A percentile compares a stretch with the other conserved stretches of the same genome.
These are phyloP conservation scores for Hypoxylon cercidicola DNA, from an alignment of 495 filamentous ascomycete species.

Conservation along the genomic window DNA sequence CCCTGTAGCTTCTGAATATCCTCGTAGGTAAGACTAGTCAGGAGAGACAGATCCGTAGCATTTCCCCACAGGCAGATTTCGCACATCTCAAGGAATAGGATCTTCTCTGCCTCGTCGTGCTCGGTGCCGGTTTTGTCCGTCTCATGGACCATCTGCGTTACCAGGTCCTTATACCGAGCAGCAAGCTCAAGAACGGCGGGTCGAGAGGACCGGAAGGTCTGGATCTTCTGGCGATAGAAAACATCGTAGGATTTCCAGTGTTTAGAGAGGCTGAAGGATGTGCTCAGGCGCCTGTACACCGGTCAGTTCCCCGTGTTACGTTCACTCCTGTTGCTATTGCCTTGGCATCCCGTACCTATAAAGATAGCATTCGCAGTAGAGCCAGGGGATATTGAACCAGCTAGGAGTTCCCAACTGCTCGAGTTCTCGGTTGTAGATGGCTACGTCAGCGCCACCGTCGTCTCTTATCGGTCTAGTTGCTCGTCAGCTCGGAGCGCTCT, in stretches of 20 bases:
- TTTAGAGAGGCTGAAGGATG: constrained; percentile 77
- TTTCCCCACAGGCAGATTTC: constrained; percentile 99
- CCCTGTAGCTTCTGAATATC: constrained; percentile 97
- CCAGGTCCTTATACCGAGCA: constrained; percentile 71
- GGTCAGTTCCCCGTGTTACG: constrained; percentile 3
- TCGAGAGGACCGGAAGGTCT: constrained; percentile 91
- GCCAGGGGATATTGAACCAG: constrained; percentile 89
- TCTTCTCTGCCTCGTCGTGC: constrained; percentile 73
- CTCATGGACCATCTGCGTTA: constrained; percentile 62
- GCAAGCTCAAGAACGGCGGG: constrained; percentile 92
- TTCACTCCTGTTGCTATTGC: constrained; percentile 3
- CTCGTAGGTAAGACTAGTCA: constrained; percentile 90
- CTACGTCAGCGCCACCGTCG: constrained; percentile 81
- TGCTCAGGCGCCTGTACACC: constrained; percentile 73
- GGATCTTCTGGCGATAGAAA: constrained; percentile 90
- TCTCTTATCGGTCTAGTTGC: constrained; percentile 76
- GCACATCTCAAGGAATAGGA: constrained; percentile 91
- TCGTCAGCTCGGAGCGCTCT: constrained; percentile 12
- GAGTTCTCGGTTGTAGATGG: constrained; percentile 88
- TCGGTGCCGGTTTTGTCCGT: constrained; percentile 54
- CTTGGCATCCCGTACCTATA: constrained; percentile 67
- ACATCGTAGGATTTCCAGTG: constrained; percentile 95
- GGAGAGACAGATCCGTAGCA: constrained; percentile 91
- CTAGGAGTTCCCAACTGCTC: constrained; percentile 74
- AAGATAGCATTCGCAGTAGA: constrained; percentile 93